Evolutionary conservation across 805 yeast genomes (phyloP).

Genomic region (Pichia membranifaciens): DNA sequence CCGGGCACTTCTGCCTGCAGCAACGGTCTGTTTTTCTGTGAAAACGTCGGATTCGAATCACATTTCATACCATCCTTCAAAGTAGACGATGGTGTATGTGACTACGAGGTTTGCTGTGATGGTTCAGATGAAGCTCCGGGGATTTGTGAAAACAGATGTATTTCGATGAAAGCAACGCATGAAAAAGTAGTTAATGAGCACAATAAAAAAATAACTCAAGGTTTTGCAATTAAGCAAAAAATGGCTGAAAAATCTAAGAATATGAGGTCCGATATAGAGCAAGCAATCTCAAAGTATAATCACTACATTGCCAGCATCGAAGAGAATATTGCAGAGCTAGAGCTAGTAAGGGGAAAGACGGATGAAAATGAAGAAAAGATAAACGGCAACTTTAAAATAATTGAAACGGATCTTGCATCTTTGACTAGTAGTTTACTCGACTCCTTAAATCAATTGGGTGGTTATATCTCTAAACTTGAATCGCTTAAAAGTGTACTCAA

Average conservation of each 20-base stretch:
- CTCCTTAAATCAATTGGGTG: constrained; percentile 1
- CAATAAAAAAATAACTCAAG: constrained; percentile 26
- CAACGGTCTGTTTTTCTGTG: constrained; percentile 58
- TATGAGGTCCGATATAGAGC: constrained; percentile 15
- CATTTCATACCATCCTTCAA: constrained; percentile 56
- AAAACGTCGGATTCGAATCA: constrained; percentile 64
- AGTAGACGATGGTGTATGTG: constrained; percentile 90
- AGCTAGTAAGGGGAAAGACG: background rate
- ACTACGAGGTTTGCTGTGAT: constrained; percentile 84
- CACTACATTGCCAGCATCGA: constrained; percentile 23
- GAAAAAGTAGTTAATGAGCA: constrained; percentile 16
- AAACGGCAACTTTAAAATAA: constrained; percentile 1
- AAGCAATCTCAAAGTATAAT: constrained; percentile 12
- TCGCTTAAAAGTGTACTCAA: constrained; percentile 44
- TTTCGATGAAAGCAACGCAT: constrained; percentile 40
- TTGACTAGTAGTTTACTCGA: constrained; percentile 11
- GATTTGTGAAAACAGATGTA: constrained; percentile 54
- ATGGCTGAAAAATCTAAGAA: constrained; percentile 28
- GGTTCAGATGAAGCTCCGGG: constrained; percentile 74
- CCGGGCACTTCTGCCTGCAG: constrained; percentile 90
- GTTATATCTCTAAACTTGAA: background rate
- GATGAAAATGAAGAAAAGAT: constrained; percentile 2
- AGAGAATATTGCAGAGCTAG: constrained; percentile 19
- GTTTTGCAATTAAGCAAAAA: constrained; percentile 30
- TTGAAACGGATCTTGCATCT: constrained; percentile 12